Percentiles rank a stretch among this genome's conserved stretches.
These are phyloP conservation scores for Plectosphaerella sp. DNA, from an alignment of 2,329 filamentous ascomycete species.

Conservation along the genomic window DNA sequence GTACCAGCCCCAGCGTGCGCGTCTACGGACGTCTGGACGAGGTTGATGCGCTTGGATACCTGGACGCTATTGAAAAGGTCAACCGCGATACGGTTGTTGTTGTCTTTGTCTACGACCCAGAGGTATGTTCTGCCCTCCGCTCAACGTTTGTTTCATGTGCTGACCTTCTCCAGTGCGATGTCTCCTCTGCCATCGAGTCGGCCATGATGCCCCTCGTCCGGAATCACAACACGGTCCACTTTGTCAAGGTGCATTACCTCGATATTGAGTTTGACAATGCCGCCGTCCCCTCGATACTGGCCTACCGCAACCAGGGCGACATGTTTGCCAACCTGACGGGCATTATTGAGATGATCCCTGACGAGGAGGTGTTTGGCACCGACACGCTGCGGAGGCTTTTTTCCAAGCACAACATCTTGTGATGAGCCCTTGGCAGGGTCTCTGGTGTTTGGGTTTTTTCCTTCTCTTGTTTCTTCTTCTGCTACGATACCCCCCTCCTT, in stretches of 20 bases:
- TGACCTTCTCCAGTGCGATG: conserved; percentile 58
- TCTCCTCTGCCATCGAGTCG: conserved; percentile 74
- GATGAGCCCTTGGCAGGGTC: conserved; percentile 10
- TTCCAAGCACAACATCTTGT: conserved; percentile 48
- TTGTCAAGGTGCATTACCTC: conserved; percentile 85
- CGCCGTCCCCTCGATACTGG: conserved; percentile 80
- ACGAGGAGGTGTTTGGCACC: conserved; percentile 55
- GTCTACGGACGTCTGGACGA: conserved; percentile 75
- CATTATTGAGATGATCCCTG: conserved; percentile 79
- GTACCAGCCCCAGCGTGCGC: conserved; percentile 71
- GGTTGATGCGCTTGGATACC: conserved; percentile 85
- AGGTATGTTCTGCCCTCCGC: conserved; percentile 52
- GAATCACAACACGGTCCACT: conserved; percentile 68
- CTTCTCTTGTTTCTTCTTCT: conserved; percentile 1
- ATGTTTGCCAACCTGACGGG: conserved; percentile 88
- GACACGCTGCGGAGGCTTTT: conserved; percentile 49
- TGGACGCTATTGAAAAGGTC: conserved; percentile 95
- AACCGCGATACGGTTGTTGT: conserved; percentile 77
- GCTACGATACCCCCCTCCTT: conserved; percentile 13
- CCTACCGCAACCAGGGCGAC: conserved; percentile 82
- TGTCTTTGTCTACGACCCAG: conserved; percentile 87
- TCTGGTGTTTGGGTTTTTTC: neutral
- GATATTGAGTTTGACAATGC: conserved; percentile 94
- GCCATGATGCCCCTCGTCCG: conserved; percentile 72
- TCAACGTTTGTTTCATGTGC: conserved; percentile 2